Conservation (phyloP, 176 grass and related monocot genomes). For the Rhynchospora pubera region DNA sequence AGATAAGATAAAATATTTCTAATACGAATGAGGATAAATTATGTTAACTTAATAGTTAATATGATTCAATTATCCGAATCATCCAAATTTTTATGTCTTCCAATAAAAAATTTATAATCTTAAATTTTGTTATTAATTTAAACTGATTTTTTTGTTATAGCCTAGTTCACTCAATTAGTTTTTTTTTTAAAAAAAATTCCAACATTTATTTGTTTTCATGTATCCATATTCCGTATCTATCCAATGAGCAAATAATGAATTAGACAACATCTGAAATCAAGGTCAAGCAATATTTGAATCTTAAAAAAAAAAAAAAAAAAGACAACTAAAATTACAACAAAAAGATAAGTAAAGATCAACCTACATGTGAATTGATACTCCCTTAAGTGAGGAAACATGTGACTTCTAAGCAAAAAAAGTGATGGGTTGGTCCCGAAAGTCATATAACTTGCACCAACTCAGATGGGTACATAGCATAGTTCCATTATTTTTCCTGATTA, state of each 20-base stretch:
- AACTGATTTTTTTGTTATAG: too few relatives aligned
- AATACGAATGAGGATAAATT: too few relatives aligned
- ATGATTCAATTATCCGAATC: too few relatives aligned
- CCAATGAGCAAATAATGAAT: not conserved
- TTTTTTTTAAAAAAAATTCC: too few relatives aligned
- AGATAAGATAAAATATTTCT: too few relatives aligned
- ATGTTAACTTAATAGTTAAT: too few relatives aligned
- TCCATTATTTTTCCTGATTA: not conserved
- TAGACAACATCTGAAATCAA: not conserved
- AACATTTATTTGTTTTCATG: not conserved
- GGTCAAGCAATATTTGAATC: not conserved
- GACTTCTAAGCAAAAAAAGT: constrained; percentile 15
- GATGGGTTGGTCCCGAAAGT: not conserved
- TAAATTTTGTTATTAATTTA: too few relatives aligned
- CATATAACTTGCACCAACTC: not conserved
- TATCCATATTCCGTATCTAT: not conserved
- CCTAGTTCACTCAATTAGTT: too few relatives aligned
- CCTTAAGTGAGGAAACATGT: constrained; percentile 18
- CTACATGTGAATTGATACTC: constrained; percentile 12
- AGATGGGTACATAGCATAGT: not conserved
- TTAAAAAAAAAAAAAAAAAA: not conserved
- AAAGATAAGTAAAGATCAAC: not conserved
- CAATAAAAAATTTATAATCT: too few relatives aligned
- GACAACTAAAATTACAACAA: not conserved
- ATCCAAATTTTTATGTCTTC: too few relatives aligned